Evolutionary conservation across 1,139 yeast genomes (phyloP).

Genomic region (Suhomyces guaymorum): DNA sequence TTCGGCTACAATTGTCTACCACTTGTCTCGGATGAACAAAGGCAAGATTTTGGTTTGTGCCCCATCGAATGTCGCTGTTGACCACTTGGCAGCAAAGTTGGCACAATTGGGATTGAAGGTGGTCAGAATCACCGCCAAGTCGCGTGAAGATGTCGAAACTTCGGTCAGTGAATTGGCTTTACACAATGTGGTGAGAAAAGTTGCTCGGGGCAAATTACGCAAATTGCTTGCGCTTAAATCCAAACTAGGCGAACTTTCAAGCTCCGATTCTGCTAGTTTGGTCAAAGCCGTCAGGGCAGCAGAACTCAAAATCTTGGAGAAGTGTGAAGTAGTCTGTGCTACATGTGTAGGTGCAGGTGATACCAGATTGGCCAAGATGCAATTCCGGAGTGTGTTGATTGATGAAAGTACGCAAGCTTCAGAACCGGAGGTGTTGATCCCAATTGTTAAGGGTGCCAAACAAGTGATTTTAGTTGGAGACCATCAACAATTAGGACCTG

Average conservation of each 20-base stretch:
- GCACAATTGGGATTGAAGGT: conserved; percentile 69
- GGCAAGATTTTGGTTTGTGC: conserved; percentile 82
- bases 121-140: conserved; percentile 72
- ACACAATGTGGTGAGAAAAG: conserved; percentile 47
- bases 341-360: conserved; percentile 96
- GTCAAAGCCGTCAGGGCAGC: conserved; percentile 42
- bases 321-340: conserved; percentile 82
- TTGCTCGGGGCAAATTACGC: conserved; percentile 57
- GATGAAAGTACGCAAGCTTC: conserved; percentile 95
- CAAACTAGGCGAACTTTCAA: conserved; percentile 71
- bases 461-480: conserved; percentile 92
- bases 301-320: conserved; percentile 52
- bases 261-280: conserved; percentile 50
- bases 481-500: conserved; percentile 94
- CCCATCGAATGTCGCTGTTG: conserved; percentile 94
- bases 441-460: conserved; percentile 84
- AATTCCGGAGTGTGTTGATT: conserved; percentile 76
- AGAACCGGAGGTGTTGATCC: conserved; percentile 89
- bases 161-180: conserved; percentile 56
- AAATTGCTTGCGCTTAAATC: conserved; percentile 59
- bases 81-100: conserved; percentile 79
- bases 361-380: conserved; percentile 50
- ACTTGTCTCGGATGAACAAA: conserved; percentile 58
- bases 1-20: conserved; percentile 85
- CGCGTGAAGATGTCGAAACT: conserved; percentile 79